Evolutionary conservation across 768 basidiomycete species (phyloP).

Genomic region (Trametes cingulata): DNA sequence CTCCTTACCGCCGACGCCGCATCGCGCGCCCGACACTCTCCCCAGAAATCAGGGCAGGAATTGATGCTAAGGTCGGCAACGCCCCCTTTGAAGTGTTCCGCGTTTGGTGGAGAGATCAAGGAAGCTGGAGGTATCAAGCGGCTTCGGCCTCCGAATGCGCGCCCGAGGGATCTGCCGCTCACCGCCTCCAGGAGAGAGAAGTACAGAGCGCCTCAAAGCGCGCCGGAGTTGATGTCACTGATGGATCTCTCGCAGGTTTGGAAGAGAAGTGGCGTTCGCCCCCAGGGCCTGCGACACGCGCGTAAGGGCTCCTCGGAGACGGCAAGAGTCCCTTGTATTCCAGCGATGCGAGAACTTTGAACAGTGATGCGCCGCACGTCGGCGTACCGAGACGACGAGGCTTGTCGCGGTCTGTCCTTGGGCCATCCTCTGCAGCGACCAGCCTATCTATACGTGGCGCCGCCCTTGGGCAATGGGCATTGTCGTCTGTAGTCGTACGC

Average conservation of each 20-base stretch:
- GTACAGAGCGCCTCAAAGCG: not conserved
- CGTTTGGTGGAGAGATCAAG: not conserved
- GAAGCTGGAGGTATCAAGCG: not conserved
- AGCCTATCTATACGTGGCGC: too few species aligned
- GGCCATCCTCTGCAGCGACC: too few species aligned
- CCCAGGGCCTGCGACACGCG: not conserved
- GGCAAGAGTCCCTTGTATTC: not conserved
- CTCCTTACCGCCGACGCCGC: not conserved
- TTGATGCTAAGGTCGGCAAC: not conserved
- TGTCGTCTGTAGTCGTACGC: too few species aligned
- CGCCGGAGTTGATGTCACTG: slow-evolving; percentile 1
- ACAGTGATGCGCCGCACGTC: not conserved
- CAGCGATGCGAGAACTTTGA: not conserved
- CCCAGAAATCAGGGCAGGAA: not conserved
- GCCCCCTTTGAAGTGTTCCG: slow-evolving; percentile 1
- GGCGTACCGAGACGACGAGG: too few species aligned
- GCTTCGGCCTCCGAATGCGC: not conserved
- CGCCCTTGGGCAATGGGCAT: too few species aligned
- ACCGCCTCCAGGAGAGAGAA: not conserved
- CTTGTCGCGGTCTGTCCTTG: too few species aligned
- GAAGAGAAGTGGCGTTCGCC: not conserved
- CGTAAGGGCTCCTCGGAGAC: not conserved
- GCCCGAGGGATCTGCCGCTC: not conserved
- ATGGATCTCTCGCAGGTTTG: slow-evolving; percentile 10
- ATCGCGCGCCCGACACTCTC: not conserved